A percentile compares a stretch with the other conserved stretches of the same genome.
These are phyloP conservation scores for Puccinia horiana DNA, from an alignment of 1,284 basidiomycete genomes.

Conservation along the genomic window DNA sequence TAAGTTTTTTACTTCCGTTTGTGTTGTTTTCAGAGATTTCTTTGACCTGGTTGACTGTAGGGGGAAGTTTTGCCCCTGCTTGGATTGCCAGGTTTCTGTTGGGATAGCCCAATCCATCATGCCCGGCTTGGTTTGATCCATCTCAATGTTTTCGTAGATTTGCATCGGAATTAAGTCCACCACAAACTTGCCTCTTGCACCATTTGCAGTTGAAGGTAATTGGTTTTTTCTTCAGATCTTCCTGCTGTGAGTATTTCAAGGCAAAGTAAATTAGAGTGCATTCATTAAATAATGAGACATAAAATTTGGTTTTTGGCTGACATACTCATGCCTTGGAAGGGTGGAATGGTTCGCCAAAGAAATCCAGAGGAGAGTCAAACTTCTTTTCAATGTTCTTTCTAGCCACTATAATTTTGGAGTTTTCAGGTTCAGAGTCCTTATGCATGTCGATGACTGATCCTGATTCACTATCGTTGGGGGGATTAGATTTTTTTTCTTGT, in stretches of 20 bases:
- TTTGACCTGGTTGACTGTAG: slow-evolving; percentile 16
- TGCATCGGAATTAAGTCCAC: slow-evolving; percentile 14
- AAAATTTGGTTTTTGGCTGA: not conserved
- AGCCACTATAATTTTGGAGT: not conserved
- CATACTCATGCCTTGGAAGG: not conserved
- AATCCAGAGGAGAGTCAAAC: slow-evolving; percentile 22
- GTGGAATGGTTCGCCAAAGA: slow-evolving; percentile 18
- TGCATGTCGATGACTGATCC: not conserved
- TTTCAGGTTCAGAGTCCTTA: slow-evolving; percentile 12
- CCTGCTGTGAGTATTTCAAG: not conserved
- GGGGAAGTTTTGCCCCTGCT: slow-evolving; percentile 6
- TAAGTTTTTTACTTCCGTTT: slow-evolving; percentile 6
- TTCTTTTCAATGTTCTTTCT: not conserved
- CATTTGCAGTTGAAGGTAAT: slow-evolving; percentile 29
- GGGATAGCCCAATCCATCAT: slow-evolving; percentile 19
- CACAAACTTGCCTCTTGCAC: slow-evolving; percentile 20
- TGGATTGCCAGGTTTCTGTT: slow-evolving; percentile 23
- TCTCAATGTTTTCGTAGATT: slow-evolving; percentile 22
- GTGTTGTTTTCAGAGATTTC: not conserved
- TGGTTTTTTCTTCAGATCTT: slow-evolving; percentile 14
- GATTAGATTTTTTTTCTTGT: slow-evolving; percentile 9
- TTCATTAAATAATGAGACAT: not conserved
- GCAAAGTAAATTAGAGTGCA: not conserved
- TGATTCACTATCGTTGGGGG: not conserved
- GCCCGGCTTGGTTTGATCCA: slow-evolving; percentile 31